Conservation (phyloP, 805 yeast genomes). For the Pichia manshurica region DNA sequence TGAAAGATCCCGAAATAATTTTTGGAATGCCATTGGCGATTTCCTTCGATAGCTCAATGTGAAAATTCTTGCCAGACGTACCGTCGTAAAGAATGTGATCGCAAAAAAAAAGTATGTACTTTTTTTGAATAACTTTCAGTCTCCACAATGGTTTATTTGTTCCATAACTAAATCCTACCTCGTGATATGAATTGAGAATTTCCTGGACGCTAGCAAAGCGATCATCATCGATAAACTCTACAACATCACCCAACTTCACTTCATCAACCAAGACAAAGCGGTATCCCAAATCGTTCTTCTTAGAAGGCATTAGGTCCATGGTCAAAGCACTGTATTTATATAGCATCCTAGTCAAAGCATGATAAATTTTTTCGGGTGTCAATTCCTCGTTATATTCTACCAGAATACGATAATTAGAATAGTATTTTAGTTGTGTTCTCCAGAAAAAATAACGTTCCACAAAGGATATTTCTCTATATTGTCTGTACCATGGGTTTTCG, state of each 20-base stretch:
- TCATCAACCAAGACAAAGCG: background rate
- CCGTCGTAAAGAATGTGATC: conserved; percentile 35
- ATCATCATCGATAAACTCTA: conserved; percentile 15
- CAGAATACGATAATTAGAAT: conserved; percentile 9
- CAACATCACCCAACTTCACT: conserved; percentile 13
- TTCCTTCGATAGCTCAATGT: conserved; percentile 21
- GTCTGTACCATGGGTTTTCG: too few species aligned
- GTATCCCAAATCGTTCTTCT: background rate
- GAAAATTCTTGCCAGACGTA: conserved; percentile 28
- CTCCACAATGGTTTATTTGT: conserved; percentile 21
- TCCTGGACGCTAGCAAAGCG: background rate
- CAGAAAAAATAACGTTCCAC: conserved; percentile 12
- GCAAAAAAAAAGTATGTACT: conserved; percentile 17
- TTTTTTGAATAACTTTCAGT: conserved; percentile 2
- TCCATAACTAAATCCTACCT: background rate
- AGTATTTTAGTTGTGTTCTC: conserved; percentile 7
- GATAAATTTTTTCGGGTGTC: conserved; percentile 3
- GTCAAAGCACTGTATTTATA: conserved; percentile 2
- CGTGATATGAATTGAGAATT: background rate
- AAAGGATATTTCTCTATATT: background rate
- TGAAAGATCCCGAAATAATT: background rate
- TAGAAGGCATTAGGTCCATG: background rate
- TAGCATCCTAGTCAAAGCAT: conserved; percentile 13
- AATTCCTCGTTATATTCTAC: conserved; percentile 4
- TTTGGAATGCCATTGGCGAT: background rate